phyloP scores from a whole-genome alignment of 768 basidiomycete species.

The Auricularia sp. region DNA sequence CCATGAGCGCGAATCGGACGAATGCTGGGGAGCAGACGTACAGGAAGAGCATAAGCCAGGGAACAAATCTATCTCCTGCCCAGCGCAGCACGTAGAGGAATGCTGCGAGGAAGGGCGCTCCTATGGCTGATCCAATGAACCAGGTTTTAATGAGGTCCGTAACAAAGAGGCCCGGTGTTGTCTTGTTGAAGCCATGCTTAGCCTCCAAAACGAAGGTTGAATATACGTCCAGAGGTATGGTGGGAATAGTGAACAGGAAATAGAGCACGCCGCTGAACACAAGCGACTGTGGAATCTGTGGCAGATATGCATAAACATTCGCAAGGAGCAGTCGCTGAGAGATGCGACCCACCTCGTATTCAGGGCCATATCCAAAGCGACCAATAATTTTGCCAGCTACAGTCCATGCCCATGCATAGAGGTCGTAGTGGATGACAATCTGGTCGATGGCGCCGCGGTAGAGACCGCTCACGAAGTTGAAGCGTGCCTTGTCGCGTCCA shows the following conservation, averaged over 20 bases:
- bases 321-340: not conserved
- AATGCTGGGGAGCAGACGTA: constrained; percentile 27
- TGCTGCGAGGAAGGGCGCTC: constrained; percentile 75
- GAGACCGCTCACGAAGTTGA: constrained; percentile 62
- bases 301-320: not conserved
- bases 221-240: constrained; percentile 71
- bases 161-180: constrained; percentile 63
- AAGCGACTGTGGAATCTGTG: constrained; percentile 76
- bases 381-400: constrained; percentile 43
- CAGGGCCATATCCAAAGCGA: constrained; percentile 49
- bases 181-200: constrained; percentile 96
- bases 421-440: constrained; percentile 58
- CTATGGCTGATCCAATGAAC: constrained; percentile 58
- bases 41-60: constrained; percentile 91
- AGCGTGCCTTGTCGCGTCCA: constrained; percentile 83
- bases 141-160: constrained; percentile 75
- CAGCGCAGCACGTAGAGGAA: constrained; percentile 87
- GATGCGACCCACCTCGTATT: constrained; percentile 54
- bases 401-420: constrained; percentile 78
- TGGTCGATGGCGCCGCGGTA: constrained; percentile 68
- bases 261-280: constrained; percentile 62
- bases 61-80: constrained; percentile 89
- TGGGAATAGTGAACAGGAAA: constrained; percentile 54
- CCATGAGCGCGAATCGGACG: not conserved
- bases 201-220: constrained; percentile 91